Base-by-base conservation (phyloP, 371 early-diverging fungal genomes). In the Mortierella sp. region DNA sequence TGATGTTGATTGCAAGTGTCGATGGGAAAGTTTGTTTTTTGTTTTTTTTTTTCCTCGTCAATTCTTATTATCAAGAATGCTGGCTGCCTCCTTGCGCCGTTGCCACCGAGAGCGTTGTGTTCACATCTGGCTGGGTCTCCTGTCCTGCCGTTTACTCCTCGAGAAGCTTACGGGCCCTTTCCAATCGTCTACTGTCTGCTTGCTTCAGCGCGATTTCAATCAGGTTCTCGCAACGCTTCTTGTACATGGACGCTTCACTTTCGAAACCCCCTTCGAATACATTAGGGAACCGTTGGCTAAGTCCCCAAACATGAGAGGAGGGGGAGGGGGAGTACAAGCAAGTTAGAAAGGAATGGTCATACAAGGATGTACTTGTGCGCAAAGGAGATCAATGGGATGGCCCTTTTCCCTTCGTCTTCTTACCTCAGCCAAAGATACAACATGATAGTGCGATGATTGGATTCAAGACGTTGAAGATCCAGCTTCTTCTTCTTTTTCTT, bases 401-500 rank as follows among this genome's bases (percentile, higher is more conserved):
- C 45, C n/a, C 19, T 16, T 16, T 43, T 10, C 24, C 14, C 21
- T 48, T 26, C 49, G 24, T 46, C 6, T 12, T 26, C 48, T 64
- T 83, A 91, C 86, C 87, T 82, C 65, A 97, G 81, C 97, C 97
- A 97, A 78, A 95, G 82, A 64, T 95, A 97, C 26, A 94, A 64
- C 80, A 94, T 90, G 27, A 95, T 89, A 3, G 82, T 67, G 47
- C 90, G 87, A 71, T 97, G 97, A 41, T 69, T 60, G 16, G 67
- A 73, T 79, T 97, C 97, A 8, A 95, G 70, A 0, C 60, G 43
- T 5, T 62, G 45, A 24, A 96, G 79, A 13, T 63, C 68, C 54
- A 76, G 43, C 4, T 41, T 80, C 72, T 21, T 58, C 30, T 10
- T 28, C 54, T 26, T 72, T 0, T 49, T 61, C 8, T 49, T 56